Evolutionary conservation across 192 early-diverging fungal genomes (phyloP), one percentile per base, ranked within the genome.

Genomic region (Diversispora epigaea): DNA sequence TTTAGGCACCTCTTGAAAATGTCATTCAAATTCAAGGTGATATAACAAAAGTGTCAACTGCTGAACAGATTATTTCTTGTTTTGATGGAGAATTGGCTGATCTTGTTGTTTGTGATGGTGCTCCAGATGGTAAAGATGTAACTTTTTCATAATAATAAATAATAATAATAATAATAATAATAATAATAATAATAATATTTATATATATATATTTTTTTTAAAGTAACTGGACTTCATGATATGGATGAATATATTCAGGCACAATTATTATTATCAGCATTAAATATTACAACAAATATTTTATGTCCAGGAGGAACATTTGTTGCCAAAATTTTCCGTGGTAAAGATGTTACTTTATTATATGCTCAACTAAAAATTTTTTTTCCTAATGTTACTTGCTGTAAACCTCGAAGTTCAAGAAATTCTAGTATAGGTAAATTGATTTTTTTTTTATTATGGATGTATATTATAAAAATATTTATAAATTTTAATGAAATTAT

Each of bases 181-280:
- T n/a, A n/a, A 8, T 52, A 19, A 12, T n/a, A 12, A 72, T 10
- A 12, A n/a, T 11, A 6, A 14, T 66, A 10, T 43, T 17, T 11
- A 8, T 56, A 19, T 25, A 25, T n/a, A 61, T 25, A 12, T 8
- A 11, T 6, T 19, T 68, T 74, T 76, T 17, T 72, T 25, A 25
- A 76, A 87, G 93, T 99, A 21, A 99, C 96, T 12, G 97, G 97
- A 21, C 85, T 97, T 44, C 96, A 98, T 80, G 98, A 98, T 76
- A 94, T 98, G 88, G 98, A 99, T 85, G 98, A 99, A 83, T 99
- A 96, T 79, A 95, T 98, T 77, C 98, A 99, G 76, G 95, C 96
- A 8, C 96, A 99, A 80, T 87, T 99, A 10, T 83, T 98, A 56
- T 84, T 99, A 55, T 95, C 96, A 1, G 92, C 98, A 8, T 88